Base-by-base conservation (phyloP, 345 rosid species). In the Linum tenue region DNA sequence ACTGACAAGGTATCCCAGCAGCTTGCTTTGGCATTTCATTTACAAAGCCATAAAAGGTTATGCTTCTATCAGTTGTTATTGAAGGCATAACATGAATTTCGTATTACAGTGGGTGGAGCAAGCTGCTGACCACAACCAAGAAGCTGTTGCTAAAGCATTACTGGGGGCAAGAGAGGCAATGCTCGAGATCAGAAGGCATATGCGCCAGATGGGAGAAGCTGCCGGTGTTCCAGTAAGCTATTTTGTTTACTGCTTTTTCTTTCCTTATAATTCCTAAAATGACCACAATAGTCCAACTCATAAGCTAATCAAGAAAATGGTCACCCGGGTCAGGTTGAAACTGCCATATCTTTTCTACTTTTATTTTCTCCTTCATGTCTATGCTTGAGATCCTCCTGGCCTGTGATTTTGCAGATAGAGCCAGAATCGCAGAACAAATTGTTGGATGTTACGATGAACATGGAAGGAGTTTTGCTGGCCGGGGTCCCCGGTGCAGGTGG, bases 401-500 rank as follows among this genome's bases (percentile, higher is more conserved):
- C 38, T 57, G 36, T 57, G 60, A 57, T 76, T 80, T 77, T 80
- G 79, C 90, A 90, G 97, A 91, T 85, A 65, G 97, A 91, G 76
- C 97, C 97, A 17, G 87, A 85, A 73, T 73, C 95, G 35, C 96
- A 86, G 73, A 82, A 91, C 66, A 75, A 59, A 71, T 95, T 90
- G 66, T 50, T 94, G 78, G 85, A 88, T 76, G 82, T 90, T 64
- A 88, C 99, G 1, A 85, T 91, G 86, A 71, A 79, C 35, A 70
- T 84, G 77, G 95, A 89, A 77, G 97, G 97, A 71, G 96, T 94
- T 81, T 57, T 91, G 70, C 76, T 88, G 69, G 97, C 85, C 48
- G 96, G 96, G 60, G 95, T 94, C 73, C 97, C 99, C 53, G 99
- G 97, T 69, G 97, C 96, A 39, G 99, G 99, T 62, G 99, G 97